Base-by-base conservation (phyloP, 2,329 filamentous ascomycete species). In the Macroventuria anomochaeta region DNA sequence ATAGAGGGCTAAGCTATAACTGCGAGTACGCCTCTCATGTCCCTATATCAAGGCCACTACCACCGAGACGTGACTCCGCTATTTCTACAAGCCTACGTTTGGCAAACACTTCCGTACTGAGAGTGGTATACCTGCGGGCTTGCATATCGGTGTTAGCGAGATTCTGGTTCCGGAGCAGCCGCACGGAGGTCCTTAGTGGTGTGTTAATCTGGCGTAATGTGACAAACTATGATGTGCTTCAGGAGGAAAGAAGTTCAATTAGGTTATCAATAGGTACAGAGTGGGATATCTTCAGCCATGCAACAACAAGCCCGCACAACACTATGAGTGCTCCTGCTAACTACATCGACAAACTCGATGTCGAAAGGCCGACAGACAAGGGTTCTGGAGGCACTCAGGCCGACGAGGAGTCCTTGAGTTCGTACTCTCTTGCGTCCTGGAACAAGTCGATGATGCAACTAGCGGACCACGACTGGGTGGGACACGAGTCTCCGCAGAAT, bases 381-480 rank as follows among this genome's bases (percentile, higher is more conserved):
- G 8, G 10, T 3, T 13, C 12, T 34, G 28, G 5, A 26, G 2
- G 7, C 17, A 40, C n/a, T 41, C 23, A 34, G 3, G 31, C 26
- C n/a, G 29, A 53, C 17, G 42, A 39, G 3, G 55, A 53, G 53
- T 59, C 53, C 39, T 57, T 50, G 13, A 62, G n/a, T 32, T 74
- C 71, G 51, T 73, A 73, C 55, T 73, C 69, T 8, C 65, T 62
- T 15, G 91, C 93, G 74, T 99, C 95, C 81, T 96, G 93, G 78
- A 96, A 99, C 60, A 99, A 77, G 77, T 99, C 95, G 68, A 99
- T 90, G 69, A 99, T 80, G 74, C 95, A 97, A 18, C 91, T 89
- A 25, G 95, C 90, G 46, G 92, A 97, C 95, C 95, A 99, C 46
- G 95, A 89, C 76, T 99, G 95, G 0, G 95, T 97, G 21, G 95